A percentile compares a stretch with the other conserved stretches of the same genome.
phyloP scores from a whole-genome alignment of 2,329 filamentous ascomycete species.

The Mycosphaerella sp. region DNA sequence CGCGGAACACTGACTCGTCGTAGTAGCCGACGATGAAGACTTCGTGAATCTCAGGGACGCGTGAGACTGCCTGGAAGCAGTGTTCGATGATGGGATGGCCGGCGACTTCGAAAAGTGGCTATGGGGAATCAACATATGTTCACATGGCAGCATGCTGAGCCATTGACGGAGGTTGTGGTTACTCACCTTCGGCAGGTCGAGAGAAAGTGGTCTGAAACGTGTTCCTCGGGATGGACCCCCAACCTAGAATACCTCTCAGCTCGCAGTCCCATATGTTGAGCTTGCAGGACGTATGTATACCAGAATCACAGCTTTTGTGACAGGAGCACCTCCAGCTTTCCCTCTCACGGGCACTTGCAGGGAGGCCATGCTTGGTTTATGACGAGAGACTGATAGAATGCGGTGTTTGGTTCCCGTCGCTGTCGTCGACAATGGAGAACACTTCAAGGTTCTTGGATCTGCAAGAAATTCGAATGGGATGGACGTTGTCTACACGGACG shows the following conservation, averaged over 20 bases:
- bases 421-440: too few relatives aligned
- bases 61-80: constrained; percentile 85
- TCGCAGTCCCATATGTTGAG: neutral
- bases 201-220: constrained; percentile 85
- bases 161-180: neutral
- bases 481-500: neutral
- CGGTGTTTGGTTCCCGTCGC: too few relatives aligned
- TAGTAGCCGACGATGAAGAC: constrained; percentile 99
- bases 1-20: constrained; percentile 91
- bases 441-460: too few relatives aligned
- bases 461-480: too few relatives aligned
- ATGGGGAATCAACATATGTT: constrained; percentile 1
- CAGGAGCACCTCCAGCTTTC: constrained; percentile 41
- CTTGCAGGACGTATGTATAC: constrained; percentile 46
- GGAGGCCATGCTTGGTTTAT: constrained; percentile 18
- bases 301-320: constrained; percentile 92
- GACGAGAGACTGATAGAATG: neutral
- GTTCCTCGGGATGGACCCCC: constrained; percentile 94
- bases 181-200: constrained; percentile 86
- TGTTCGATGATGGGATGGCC: constrained; percentile 98
- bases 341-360: constrained; percentile 31
- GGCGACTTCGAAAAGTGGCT: constrained; percentile 97
- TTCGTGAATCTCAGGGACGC: constrained; percentile 87
- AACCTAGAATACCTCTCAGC: constrained; percentile 52
- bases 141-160: neutral